A percentile compares a stretch with the other conserved stretches of the same genome.
phyloP scores from a whole-genome alignment of 805 yeast genomes.

The Zygosaccharomyces gambellarensis region DNA sequence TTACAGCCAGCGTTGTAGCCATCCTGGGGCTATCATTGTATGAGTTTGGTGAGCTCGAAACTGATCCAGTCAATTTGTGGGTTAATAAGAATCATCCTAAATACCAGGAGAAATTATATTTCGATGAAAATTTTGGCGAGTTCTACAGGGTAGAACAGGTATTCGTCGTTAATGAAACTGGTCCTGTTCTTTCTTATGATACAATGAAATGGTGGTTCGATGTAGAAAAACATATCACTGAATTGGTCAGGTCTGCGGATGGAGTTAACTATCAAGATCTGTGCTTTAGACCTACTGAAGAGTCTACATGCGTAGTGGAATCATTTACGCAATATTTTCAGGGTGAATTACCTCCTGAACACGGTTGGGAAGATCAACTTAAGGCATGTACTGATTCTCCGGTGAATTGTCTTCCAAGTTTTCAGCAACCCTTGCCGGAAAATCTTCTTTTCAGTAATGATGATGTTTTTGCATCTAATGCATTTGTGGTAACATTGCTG shows the following conservation, averaged over 20 bases:
- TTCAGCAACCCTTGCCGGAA: constrained; percentile 82
- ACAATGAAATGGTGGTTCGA: constrained; percentile 83
- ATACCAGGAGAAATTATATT: constrained; percentile 58
- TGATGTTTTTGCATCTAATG: constrained; percentile 55
- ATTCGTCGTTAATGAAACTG: constrained; percentile 64
- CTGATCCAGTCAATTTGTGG: constrained; percentile 82
- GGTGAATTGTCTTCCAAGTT: constrained; percentile 81
- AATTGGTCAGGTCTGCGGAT: constrained; percentile 30
- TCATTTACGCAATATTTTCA: constrained; percentile 85
- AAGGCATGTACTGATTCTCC: constrained; percentile 69
- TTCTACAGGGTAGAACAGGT: constrained; percentile 86
- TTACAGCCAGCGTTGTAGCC: constrained; percentile 35
- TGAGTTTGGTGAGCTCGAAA: constrained; percentile 56
- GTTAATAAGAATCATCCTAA: constrained; percentile 76
- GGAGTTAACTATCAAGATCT: constrained; percentile 50
- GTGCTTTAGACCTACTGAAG: constrained; percentile 81
- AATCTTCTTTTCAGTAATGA: constrained; percentile 63
- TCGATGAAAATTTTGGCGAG: constrained; percentile 82
- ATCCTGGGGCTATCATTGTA: constrained; percentile 37
- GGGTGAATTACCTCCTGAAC: constrained; percentile 49
- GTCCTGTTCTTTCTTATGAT: constrained; percentile 64
- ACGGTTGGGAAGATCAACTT: constrained; percentile 51
- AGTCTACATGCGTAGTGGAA: constrained; percentile 70
- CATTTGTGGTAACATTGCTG: constrained; percentile 72
- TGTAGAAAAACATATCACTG: constrained; percentile 55